phyloP scores from a whole-genome alignment of 345 rosid species.

The sweet orange (Citrus sinensis) region DNA sequence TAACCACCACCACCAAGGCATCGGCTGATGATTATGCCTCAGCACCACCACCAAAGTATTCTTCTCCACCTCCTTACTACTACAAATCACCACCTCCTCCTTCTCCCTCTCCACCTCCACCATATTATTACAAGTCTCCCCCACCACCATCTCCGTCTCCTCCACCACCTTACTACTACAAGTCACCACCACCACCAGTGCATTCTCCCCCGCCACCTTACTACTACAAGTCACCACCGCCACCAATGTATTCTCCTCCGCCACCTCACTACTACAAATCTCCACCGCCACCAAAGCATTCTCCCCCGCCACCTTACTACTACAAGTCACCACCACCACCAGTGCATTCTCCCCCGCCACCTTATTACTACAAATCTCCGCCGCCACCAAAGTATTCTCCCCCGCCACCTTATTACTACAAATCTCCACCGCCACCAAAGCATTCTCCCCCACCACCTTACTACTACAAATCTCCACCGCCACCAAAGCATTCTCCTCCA shows the following conservation, averaged over 20 bases:
- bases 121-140: not conserved
- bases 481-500: too few relatives aligned
- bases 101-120: not conserved
- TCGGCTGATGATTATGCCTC: constrained; percentile 7
- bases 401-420: not conserved
- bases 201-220: not conserved
- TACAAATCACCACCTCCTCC: constrained; percentile 1
- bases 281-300: not conserved
- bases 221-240: not conserved
- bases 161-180: not conserved
- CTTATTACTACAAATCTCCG: not conserved
- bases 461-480: too few relatives aligned
- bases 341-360: accelerated
- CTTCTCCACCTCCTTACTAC: not conserved
- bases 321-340: constrained; percentile 5
- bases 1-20: constrained; percentile 7
- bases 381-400: not conserved
- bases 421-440: not conserved
- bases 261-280: not conserved
- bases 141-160: constrained; percentile 1
- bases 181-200: not conserved
- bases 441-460: too few relatives aligned
- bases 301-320: not conserved
- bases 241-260: not conserved
- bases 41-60: not conserved